These are phyloP conservation scores for Eucalyptus albens DNA, from an alignment of 345 rosid genomes.

Conservation along the genomic window DNA sequence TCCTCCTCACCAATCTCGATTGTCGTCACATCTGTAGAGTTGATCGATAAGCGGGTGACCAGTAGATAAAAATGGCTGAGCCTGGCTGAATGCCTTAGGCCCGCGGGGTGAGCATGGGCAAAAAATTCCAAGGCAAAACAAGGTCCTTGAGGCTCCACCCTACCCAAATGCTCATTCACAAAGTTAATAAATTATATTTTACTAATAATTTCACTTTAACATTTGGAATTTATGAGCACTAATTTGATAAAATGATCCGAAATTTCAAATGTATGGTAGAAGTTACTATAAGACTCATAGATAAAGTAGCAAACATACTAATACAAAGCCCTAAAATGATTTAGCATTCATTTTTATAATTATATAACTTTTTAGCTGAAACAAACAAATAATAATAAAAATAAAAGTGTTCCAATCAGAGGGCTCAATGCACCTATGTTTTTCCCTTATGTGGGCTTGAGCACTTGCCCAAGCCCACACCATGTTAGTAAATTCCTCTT, in stretches of 20 bases:
- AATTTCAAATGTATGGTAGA: neutral
- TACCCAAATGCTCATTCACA: neutral
- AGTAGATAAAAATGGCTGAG: neutral
- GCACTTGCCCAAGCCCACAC: neutral
- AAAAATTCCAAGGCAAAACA: neutral
- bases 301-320: neutral
- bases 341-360: neutral
- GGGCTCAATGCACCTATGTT: neutral
- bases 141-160: neutral
- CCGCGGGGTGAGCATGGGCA: neutral
- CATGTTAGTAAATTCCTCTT: neutral
- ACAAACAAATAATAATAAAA: neutral
- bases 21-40: neutral
- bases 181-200: neutral
- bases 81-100: neutral
- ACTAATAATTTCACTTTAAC: neutral
- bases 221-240: neutral
- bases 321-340: neutral
- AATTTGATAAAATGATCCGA: neutral
- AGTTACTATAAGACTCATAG: neutral
- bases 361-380: neutral
- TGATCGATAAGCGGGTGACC: neutral
- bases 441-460: neutral
- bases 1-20: neutral
- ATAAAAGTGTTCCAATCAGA: neutral